phyloP scores from a whole-genome alignment of 2,329 filamentous ascomycete genomes.

The Pseudogymnoascus sp. region DNA sequence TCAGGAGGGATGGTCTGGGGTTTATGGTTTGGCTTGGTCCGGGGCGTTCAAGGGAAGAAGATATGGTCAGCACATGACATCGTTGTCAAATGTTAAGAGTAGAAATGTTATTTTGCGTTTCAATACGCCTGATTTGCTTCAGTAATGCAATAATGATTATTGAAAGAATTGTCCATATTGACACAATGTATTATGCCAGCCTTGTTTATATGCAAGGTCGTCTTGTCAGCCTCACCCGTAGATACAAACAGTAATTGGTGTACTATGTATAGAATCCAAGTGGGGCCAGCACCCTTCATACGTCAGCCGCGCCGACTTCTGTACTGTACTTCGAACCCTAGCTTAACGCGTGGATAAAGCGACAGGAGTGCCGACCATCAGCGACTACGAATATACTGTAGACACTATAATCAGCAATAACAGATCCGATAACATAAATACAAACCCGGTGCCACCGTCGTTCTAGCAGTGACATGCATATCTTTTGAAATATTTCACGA shows the following conservation, averaged over 20 bases:
- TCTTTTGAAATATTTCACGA: background rate
- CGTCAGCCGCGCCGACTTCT: background rate
- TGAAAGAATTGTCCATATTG: background rate
- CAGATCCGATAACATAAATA: background rate
- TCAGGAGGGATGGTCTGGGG: background rate
- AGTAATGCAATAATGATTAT: background rate
- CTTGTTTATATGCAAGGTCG: background rate
- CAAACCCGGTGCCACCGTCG: background rate
- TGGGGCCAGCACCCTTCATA: background rate
- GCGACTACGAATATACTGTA: background rate
- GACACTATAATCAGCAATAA: background rate
- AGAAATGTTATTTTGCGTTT: constrained; percentile 5
- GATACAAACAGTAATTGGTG: background rate
- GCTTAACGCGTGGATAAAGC: background rate
- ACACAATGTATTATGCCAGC: background rate
- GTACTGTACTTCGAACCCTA: background rate
- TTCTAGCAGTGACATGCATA: constrained; percentile 2
- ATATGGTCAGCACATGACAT: background rate
- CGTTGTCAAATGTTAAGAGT: background rate
- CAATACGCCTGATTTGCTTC: background rate
- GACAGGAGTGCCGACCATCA: background rate
- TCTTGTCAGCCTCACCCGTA: background rate
- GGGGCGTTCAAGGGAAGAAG: background rate
- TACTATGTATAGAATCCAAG: background rate
- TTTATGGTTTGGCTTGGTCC: background rate